Percentiles rank a stretch among this genome's conserved stretches.
Conservation (phyloP, 148 eudicot genomes). For the Rhododendron vialii region DNA sequence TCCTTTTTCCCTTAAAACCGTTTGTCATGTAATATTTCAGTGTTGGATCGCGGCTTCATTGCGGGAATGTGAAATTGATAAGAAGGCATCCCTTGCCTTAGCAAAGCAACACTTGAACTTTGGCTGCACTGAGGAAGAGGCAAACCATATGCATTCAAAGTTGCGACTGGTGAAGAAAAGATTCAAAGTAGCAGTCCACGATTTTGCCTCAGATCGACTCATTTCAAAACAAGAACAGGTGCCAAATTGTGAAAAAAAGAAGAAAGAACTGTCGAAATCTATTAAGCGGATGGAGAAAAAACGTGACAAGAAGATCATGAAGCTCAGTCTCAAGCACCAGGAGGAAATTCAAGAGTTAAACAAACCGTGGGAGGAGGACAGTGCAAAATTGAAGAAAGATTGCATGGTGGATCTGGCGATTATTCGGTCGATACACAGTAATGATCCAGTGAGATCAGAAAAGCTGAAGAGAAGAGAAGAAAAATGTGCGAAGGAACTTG, state of each 20-base stretch:
- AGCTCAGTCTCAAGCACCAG: slow-evolving; percentile 35
- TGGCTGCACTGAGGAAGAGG: slow-evolving; percentile 54
- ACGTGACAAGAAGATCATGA: slow-evolving; percentile 30
- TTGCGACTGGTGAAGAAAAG: slow-evolving; percentile 40
- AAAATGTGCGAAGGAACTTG: slow-evolving; percentile 32
- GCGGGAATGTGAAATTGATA: slow-evolving; percentile 48
- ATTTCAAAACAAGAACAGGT: neutral
- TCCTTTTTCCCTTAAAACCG: neutral
- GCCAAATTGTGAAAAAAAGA: slow-evolving; percentile 5
- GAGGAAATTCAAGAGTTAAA: slow-evolving; percentile 39
- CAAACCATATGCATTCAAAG: slow-evolving; percentile 35
- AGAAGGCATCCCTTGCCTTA: slow-evolving; percentile 41
- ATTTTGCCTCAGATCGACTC: slow-evolving; percentile 11
- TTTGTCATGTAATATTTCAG: slow-evolving; percentile 32
- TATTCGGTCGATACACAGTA: slow-evolving; percentile 30
- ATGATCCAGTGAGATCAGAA: slow-evolving; percentile 27
- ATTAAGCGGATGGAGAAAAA: slow-evolving; percentile 25
- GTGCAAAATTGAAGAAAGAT: slow-evolving; percentile 29
- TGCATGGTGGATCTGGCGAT: slow-evolving; percentile 31
- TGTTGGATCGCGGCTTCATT: slow-evolving; percentile 79
- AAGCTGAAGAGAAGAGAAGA: slow-evolving; percentile 37
- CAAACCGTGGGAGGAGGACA: slow-evolving; percentile 34
- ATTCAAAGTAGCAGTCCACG: slow-evolving; percentile 20
- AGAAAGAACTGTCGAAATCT: slow-evolving; percentile 16
- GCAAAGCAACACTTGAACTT: slow-evolving; percentile 51